phyloP scores from a whole-genome alignment of 2,329 filamentous ascomycete genomes.

The Colletotrichum incanum region DNA sequence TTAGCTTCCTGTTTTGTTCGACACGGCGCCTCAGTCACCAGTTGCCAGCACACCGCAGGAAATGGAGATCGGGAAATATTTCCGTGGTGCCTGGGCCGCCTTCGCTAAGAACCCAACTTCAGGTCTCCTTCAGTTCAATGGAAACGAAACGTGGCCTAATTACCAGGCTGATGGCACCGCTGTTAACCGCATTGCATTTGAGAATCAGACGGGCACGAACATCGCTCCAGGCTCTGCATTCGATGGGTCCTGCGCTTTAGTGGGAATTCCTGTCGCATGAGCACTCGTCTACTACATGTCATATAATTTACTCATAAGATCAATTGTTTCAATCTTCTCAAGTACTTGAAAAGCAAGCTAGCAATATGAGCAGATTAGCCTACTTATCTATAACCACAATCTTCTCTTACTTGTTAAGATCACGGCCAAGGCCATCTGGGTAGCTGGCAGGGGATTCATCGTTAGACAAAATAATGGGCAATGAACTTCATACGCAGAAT shows the following conservation, averaged over 20 bases:
- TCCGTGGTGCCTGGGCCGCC: conserved; percentile 56
- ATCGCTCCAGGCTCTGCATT: conserved; percentile 36
- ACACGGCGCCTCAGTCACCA: conserved; percentile 45
- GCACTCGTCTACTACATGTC: neutral
- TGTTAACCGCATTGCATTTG: conserved; percentile 48
- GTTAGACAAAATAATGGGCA: too few relatives aligned
- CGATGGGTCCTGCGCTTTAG: conserved; percentile 20
- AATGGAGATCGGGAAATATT: conserved; percentile 50
- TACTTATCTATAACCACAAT: neutral
- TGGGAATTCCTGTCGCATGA: conserved; percentile 8
- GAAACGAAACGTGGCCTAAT: conserved; percentile 48
- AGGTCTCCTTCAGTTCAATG: conserved; percentile 50
- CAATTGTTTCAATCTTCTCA: neutral
- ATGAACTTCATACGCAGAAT: too few relatives aligned
- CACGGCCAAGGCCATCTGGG: too few relatives aligned
- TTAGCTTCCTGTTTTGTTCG: conserved; percentile 51
- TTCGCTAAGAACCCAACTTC: conserved; percentile 56
- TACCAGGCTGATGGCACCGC: conserved; percentile 30
- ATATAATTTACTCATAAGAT: neutral
- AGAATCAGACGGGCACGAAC: conserved; percentile 49
- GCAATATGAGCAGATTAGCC: neutral
- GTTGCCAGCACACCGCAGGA: conserved; percentile 48
- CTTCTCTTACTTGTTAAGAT: too few relatives aligned
- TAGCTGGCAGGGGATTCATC: too few relatives aligned
- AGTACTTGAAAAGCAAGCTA: neutral